phyloP scores from a whole-genome alignment of 192 early-diverging fungal species.

The Pilaira anomala region DNA sequence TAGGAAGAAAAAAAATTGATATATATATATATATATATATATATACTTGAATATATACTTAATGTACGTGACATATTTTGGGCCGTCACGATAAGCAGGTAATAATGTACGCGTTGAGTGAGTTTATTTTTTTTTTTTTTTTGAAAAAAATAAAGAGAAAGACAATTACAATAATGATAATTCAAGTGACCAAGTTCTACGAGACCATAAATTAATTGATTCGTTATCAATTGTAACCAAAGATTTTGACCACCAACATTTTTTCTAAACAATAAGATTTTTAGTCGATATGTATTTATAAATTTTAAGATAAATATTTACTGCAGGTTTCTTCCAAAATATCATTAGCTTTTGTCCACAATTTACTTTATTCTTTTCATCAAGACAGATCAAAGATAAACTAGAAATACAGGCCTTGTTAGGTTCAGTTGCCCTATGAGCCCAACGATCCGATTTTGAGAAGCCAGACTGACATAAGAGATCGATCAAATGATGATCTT shows the following conservation, averaged over 20 bases:
- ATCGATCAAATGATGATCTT: slow-evolving; percentile 77
- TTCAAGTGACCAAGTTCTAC: slow-evolving; percentile 78
- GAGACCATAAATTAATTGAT: slow-evolving; percentile 68
- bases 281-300: not conserved
- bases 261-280: slow-evolving; percentile 41
- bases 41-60: no score
- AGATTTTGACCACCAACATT: slow-evolving; percentile 83
- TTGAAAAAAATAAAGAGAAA: no score
- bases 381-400: slow-evolving; percentile 63
- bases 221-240: slow-evolving; percentile 40
- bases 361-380: slow-evolving; percentile 2
- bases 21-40: no score
- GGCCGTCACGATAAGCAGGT: no score
- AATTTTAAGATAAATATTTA: slow-evolving; percentile 25
- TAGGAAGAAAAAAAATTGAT: no score
- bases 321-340: slow-evolving; percentile 83
- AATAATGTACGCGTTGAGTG: no score
- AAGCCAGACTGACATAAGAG: slow-evolving; percentile 81
- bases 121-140: no score
- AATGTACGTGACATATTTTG: no score
- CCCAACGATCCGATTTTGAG: slow-evolving; percentile 67
- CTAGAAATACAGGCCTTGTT: slow-evolving; percentile 64
- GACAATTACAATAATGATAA: slow-evolving; percentile 57
- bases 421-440: slow-evolving; percentile 70
- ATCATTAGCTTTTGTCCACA: slow-evolving; percentile 67